Evolutionary conservation across 352 stramenopile species (phyloP).

Genomic region (Globisporangium heterothallicum): DNA sequence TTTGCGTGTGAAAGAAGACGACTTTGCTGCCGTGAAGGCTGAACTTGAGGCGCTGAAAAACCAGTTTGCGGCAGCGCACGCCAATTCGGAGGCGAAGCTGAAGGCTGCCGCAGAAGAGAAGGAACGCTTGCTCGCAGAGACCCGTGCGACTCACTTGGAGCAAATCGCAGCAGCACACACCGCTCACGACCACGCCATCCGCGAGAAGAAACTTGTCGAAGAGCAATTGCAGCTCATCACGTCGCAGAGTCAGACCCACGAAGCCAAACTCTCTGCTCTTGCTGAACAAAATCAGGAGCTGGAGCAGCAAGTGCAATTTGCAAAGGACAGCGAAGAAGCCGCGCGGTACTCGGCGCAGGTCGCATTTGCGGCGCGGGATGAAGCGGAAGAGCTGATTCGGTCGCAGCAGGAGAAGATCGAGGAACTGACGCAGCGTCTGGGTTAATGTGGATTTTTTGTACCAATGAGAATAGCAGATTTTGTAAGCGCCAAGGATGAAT

Average conservation of each 20-base stretch:
- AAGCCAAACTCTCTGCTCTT: slow-evolving; percentile 7
- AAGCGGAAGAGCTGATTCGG: slow-evolving; percentile 41
- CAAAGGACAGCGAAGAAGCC: slow-evolving; percentile 67
- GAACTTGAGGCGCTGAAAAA: slow-evolving; percentile 22
- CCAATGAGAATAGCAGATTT: neutral
- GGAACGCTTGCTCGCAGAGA: slow-evolving; percentile 17
- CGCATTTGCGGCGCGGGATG: slow-evolving; percentile 62
- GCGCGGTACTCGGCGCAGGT: slow-evolving; percentile 65
- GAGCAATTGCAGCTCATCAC: neutral
- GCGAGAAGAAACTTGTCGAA: neutral
- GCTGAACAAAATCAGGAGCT: slow-evolving; percentile 29
- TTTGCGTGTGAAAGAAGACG: slow-evolving; percentile 27
- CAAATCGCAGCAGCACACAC: slow-evolving; percentile 4
- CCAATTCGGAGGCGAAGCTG: slow-evolving; percentile 22
- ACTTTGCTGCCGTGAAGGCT: slow-evolving; percentile 15
- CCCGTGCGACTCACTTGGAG: slow-evolving; percentile 11
- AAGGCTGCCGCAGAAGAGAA: slow-evolving; percentile 20
- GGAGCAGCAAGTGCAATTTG: slow-evolving; percentile 32
- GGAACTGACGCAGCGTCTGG: slow-evolving; percentile 26
- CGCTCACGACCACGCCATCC: neutral
- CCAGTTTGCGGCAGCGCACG: slow-evolving; percentile 29
- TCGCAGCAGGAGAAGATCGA: slow-evolving; percentile 29
- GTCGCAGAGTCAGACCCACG: neutral
- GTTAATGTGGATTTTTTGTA: neutral
- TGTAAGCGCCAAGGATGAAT: slow-evolving; percentile 13